Percentiles rank a stretch among this genome's conserved stretches.
Evolutionary conservation across 164 flowering plant genomes (phyloP).

Genomic region (Buxus sempervirens): DNA sequence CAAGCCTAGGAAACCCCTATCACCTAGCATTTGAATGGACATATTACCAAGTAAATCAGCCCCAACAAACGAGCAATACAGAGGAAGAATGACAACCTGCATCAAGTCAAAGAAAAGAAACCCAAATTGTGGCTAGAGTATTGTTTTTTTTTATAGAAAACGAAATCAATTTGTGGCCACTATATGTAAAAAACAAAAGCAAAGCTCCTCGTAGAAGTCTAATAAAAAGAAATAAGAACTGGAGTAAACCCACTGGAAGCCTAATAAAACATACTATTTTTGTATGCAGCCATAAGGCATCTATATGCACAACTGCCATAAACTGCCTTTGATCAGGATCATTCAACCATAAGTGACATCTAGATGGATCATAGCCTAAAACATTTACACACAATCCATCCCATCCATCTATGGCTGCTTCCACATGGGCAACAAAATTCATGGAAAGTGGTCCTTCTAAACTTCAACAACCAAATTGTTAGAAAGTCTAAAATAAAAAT

Average conservation of each 20-base stretch:
- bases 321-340: neutral
- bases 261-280: neutral
- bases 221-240: neutral
- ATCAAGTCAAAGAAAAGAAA: conserved; percentile 1
- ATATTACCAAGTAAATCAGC: neutral
- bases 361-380: neutral
- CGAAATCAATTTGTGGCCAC: no score
- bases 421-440: neutral
- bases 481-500: neutral
- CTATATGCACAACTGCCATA: neutral
- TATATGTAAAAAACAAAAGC: neutral
- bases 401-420: neutral
- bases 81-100: neutral
- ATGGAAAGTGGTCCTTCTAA: no score
- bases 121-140: neutral
- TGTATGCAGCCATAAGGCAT: neutral
- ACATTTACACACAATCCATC: neutral
- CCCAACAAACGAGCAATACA: neutral
- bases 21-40: no score
- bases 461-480: neutral
- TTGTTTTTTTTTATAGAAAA: no score
- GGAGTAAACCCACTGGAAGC: neutral
- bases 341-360: neutral
- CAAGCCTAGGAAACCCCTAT: no score
- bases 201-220: neutral